Evolutionary conservation across 371 early-diverging fungal species (phyloP), one percentile per base, ranked within the genome.

Genomic region (Apophysomyces sp.): DNA sequence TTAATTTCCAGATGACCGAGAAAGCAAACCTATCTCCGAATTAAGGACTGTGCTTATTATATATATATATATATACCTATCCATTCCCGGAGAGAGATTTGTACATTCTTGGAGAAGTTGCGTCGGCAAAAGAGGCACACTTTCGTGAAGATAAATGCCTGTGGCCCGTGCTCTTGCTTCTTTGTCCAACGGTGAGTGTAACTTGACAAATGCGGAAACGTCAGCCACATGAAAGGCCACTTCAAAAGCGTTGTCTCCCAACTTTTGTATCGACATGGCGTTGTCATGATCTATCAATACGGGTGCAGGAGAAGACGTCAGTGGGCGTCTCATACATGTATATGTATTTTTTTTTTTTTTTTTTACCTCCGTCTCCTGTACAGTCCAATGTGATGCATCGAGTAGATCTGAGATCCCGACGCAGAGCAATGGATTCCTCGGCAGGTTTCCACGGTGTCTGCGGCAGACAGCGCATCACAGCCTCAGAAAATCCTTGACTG

Each of bases 151-250:
- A 69, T 99, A 97, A 4, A 97, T 91, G 12, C 96, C 93, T 3
- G 98, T 95, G 4, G 92, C 92, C 57, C 98, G 84, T 1, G 89
- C 72, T 24, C 80, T 78, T 3, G 98, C 99, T 65, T 97, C 98
- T 52, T 84, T 81, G 73, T 99, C 99, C 75, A 99, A 71, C 1
- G 85, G 84, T 5, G 94, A 89, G 58, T 85, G 86, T n/a, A 87
- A 84, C 55, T 82, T 80, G 26, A 99, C 94, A 84, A 98, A 99
- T 66, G 95, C 89, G 4, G 95, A 89, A 4, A 99, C 94, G 74
- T 99, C 99, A 55, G 99, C 97, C 68, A 99, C 98, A 73, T 99
- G 98, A 11, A 96, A 92, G 7, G 95, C 98, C 21, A 98, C 87
- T 70, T 94, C 89, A 65, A 76, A 90, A 5, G 72, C 86, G 15